Conservation (phyloP, 1,139 yeast species). For the Taphrina populina region DNA sequence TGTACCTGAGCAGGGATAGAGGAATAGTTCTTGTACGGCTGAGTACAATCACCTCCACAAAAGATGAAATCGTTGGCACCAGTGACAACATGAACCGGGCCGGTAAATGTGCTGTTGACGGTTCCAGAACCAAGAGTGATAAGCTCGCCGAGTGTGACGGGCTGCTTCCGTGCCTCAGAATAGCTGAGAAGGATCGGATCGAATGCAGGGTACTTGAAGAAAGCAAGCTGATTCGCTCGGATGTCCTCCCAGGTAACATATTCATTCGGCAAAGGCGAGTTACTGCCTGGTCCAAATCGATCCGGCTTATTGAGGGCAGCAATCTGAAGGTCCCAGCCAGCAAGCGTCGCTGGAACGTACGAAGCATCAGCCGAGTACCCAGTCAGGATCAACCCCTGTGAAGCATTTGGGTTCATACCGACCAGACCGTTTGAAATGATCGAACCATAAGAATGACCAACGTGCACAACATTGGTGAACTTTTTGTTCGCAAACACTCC, state of each 20-base stretch:
- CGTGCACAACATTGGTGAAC: constrained; percentile 16
- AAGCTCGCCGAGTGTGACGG: constrained; percentile 26
- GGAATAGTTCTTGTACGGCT: neutral
- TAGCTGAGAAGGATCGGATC: constrained; percentile 8
- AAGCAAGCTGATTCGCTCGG: constrained; percentile 14
- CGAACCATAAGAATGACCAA: constrained; percentile 33
- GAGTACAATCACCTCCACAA: constrained; percentile 28
- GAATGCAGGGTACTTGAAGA: constrained; percentile 27
- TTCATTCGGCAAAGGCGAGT: constrained; percentile 5
- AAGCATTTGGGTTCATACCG: constrained; percentile 22
- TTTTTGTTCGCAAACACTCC: constrained; percentile 4
- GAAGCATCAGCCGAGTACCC: constrained; percentile 25
- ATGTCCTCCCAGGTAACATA: constrained; percentile 2
- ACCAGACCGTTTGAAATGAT: constrained; percentile 24
- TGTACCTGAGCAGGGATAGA: constrained; percentile 2
- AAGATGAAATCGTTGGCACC: constrained; percentile 28
- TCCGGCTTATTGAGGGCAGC: constrained; percentile 16
- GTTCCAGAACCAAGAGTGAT: constrained; percentile 21
- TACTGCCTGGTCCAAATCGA: constrained; percentile 19
- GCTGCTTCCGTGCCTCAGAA: constrained; percentile 30
- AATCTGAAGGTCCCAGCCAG: constrained; percentile 20
- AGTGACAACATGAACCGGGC: constrained; percentile 27
- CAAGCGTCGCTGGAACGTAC: constrained; percentile 16
- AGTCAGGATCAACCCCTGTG: constrained; percentile 16
- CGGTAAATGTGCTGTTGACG: constrained; percentile 22